phyloP scores from a whole-genome alignment of 1,284 basidiomycete genomes.

The Thelephora terrestris region DNA sequence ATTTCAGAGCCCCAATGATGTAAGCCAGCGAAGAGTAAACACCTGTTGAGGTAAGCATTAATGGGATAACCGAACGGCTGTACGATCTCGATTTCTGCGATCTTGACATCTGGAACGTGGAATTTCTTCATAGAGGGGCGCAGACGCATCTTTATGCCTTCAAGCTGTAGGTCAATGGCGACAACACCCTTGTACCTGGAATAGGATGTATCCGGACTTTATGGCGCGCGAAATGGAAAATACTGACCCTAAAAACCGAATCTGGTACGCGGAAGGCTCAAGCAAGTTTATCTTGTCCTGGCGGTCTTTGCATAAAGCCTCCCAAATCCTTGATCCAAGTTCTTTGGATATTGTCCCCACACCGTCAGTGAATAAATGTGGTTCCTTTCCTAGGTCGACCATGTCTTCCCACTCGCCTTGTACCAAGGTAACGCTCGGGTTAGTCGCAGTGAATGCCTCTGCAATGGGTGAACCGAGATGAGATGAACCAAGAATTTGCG shows the following conservation, averaged over 20 bases:
- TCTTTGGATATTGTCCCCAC: slow-evolving; percentile 61
- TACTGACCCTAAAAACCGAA: slow-evolving; percentile 2
- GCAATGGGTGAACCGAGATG: slow-evolving; percentile 21
- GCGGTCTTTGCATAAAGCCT: slow-evolving; percentile 33
- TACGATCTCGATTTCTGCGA: slow-evolving; percentile 62
- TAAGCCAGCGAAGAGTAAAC: slow-evolving; percentile 4
- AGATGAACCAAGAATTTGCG: too few species aligned
- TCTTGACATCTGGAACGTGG: slow-evolving; percentile 31
- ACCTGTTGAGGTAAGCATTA: slow-evolving; percentile 56
- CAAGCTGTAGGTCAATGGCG: slow-evolving; percentile 44
- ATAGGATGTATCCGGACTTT: slow-evolving; percentile 57
- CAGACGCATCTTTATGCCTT: slow-evolving; percentile 48
- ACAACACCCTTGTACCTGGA: slow-evolving; percentile 61
- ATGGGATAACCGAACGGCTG: slow-evolving; percentile 47
- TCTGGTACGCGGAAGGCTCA: slow-evolving; percentile 38
- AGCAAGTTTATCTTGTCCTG: slow-evolving; percentile 22
- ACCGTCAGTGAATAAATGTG: slow-evolving; percentile 60
- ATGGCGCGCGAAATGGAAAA: slow-evolving; percentile 1
- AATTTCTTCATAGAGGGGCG: slow-evolving; percentile 71
- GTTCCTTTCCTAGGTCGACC: slow-evolving; percentile 36
- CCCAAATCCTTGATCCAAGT: slow-evolving; percentile 50
- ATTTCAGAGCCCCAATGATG: neutral
- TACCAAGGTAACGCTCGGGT: slow-evolving; percentile 51
- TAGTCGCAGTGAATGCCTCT: slow-evolving; percentile 75
- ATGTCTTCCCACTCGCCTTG: slow-evolving; percentile 51